These are phyloP conservation scores for Chlorella vulgaris DNA, from an alignment of 139 green algal species.

Conservation along the genomic window DNA sequence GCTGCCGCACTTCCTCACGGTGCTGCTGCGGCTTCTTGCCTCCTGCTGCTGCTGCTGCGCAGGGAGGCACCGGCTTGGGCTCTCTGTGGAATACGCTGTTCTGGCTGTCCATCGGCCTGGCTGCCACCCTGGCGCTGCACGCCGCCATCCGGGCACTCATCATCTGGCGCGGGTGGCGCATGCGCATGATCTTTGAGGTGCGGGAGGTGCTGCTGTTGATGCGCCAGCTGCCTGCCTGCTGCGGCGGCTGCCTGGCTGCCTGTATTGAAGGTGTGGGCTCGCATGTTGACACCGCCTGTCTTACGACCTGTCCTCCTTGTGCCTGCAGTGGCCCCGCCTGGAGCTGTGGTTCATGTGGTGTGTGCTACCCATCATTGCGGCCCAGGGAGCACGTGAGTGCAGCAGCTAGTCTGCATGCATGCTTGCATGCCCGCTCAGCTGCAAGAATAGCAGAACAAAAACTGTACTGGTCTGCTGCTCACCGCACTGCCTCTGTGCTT, in stretches of 20 bases:
- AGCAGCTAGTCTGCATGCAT: not conserved
- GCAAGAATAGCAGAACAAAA: not conserved
- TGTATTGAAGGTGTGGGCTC: not conserved
- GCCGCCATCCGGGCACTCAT: not conserved
- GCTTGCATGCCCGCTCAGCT: not conserved
- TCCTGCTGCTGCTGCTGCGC: not conserved
- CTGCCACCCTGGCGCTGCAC: not conserved
- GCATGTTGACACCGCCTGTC: not conserved
- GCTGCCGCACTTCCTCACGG: not conserved
- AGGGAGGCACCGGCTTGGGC: not conserved
- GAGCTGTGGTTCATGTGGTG: constrained; percentile 15
- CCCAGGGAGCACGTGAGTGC: constrained; percentile 14
- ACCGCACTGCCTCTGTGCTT: too few relatives aligned
- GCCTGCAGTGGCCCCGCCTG: not conserved
- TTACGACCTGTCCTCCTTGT: not conserved
- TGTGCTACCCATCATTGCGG: constrained; percentile 10
- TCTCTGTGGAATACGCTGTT: constrained; percentile 4
- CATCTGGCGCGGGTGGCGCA: not conserved
- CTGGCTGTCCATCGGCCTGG: not conserved
- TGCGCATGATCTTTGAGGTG: constrained; percentile 9
- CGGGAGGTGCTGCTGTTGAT: not conserved
- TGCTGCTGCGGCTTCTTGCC: not conserved
- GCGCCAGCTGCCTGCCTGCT: not conserved
- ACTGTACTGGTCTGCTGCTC: too few relatives aligned
- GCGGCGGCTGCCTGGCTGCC: not conserved